A percentile compares a stretch with the other conserved stretches of the same genome.
Conservation (phyloP, 2,329 filamentous ascomycete genomes). For the Nannizziopsis barbatae region DNA sequence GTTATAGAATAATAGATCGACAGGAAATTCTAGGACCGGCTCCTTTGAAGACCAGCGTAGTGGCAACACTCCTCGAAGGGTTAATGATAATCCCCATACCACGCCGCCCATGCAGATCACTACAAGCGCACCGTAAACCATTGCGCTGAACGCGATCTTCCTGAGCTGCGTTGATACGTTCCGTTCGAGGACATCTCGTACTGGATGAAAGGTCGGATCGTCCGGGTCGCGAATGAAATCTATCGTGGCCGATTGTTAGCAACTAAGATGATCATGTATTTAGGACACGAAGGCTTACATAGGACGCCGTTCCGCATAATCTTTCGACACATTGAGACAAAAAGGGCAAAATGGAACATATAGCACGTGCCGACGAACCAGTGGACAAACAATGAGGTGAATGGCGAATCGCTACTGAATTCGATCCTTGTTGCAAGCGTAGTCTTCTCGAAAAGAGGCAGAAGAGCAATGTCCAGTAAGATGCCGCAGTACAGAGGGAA, state of each 20-base stretch:
- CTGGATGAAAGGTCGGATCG: constrained; percentile 94
- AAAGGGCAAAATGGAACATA: constrained; percentile 99
- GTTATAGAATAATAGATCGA: constrained; percentile 93
- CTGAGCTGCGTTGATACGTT: constrained; percentile 84
- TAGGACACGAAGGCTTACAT: constrained; percentile 47
- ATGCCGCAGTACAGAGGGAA: constrained; percentile 94
- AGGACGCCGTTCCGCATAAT: constrained; percentile 91
- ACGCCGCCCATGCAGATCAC: constrained; percentile 89
- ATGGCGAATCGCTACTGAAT: constrained; percentile 67
- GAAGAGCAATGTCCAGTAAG: constrained; percentile 73
- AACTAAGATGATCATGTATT: not conserved
- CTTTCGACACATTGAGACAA: constrained; percentile 97
- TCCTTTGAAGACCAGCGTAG: constrained; percentile 91
- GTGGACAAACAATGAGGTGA: constrained; percentile 90
- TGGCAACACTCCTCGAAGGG: constrained; percentile 62
- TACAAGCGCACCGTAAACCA: constrained; percentile 88
- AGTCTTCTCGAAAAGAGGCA: constrained; percentile 77
- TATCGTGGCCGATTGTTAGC: constrained; percentile 24
- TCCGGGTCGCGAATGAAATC: constrained; percentile 97
- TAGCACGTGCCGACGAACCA: constrained; percentile 99
- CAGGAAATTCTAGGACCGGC: constrained; percentile 83
- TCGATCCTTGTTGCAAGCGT: constrained; percentile 64
- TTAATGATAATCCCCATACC: constrained; percentile 73
- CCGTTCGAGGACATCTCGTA: constrained; percentile 88
- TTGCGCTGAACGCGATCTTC: constrained; percentile 90